These are phyloP conservation scores for Cucurbita argyrosperma DNA, from an alignment of 306 rosid species.

Conservation along the genomic window DNA sequence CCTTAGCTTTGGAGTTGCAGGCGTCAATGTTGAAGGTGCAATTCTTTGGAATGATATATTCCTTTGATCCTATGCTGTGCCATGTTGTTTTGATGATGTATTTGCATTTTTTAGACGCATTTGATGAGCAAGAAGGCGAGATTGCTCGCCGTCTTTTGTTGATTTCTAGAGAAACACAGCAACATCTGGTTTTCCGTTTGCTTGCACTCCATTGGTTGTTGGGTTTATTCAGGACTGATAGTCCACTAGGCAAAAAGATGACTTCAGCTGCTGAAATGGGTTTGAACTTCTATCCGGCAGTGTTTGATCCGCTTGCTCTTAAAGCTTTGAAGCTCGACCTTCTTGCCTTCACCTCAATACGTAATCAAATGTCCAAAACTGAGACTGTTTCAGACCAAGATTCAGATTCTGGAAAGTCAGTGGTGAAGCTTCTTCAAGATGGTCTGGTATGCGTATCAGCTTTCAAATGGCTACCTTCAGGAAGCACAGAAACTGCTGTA, in stretches of 20 bases:
- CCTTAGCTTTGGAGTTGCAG: constrained; percentile 66
- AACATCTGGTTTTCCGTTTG: constrained; percentile 62
- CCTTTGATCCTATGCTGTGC: constrained; percentile 63
- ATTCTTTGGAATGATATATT: constrained; percentile 72
- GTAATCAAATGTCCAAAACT: constrained; percentile 15
- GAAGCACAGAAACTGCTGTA: constrained; percentile 66
- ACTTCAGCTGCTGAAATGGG: constrained; percentile 20
- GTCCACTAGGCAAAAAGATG: constrained; percentile 22
- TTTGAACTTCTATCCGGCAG: constrained; percentile 38
- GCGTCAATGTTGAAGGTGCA: constrained; percentile 89
- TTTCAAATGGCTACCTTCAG: constrained; percentile 77
- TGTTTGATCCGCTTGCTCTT: constrained; percentile 83
- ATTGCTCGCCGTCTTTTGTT: constrained; percentile 42
- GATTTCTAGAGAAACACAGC: constrained; percentile 65
- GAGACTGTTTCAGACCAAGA: constrained; percentile 19
- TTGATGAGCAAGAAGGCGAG: constrained; percentile 69
- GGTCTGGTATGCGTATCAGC: constrained; percentile 73
- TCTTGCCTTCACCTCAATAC: constrained; percentile 48
- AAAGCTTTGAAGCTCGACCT: constrained; percentile 87
- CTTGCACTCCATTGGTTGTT: constrained; percentile 77
- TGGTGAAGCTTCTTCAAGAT: constrained; percentile 55
- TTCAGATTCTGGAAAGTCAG: constrained; percentile 16
- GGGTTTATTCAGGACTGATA: constrained; percentile 45
- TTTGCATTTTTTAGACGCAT: constrained; percentile 51
- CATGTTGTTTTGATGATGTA: constrained; percentile 77